These are phyloP conservation scores for Phytopythium delawarense DNA, from an alignment of 352 stramenopile genomes.

Conservation along the genomic window DNA sequence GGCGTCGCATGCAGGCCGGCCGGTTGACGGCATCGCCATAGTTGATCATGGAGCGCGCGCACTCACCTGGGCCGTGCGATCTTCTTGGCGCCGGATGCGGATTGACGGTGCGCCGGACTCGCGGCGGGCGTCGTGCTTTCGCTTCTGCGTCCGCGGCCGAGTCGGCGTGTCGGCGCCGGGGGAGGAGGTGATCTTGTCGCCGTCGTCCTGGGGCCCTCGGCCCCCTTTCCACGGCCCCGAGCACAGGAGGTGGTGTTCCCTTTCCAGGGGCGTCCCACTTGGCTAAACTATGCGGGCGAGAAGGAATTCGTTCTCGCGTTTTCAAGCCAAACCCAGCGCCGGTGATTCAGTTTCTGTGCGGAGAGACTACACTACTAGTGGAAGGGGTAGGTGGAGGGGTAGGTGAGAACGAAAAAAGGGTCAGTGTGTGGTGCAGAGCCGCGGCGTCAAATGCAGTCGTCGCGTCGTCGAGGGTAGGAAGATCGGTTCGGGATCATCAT, in stretches of 20 bases:
- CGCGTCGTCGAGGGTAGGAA: conserved; percentile 9
- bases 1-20: neutral
- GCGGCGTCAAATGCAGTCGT: neutral
- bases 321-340: conserved; percentile 5
- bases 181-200: conserved; percentile 7
- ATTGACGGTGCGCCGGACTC: neutral
- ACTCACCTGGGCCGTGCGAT: neutral
- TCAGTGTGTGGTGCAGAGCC: neutral
- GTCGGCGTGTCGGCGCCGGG: neutral
- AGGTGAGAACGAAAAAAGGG: conserved; percentile 6
- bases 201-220: neutral
- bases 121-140: neutral
- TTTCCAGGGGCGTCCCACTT: neutral
- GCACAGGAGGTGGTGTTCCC: neutral
- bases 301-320: neutral
- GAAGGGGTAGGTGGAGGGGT: conserved; percentile 6
- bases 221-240: neutral
- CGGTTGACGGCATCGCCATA: no score
- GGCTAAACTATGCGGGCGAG: neutral
- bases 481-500: conserved; percentile 6
- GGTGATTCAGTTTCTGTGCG: conserved; percentile 23
- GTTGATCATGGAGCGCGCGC: neutral
- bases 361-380: conserved; percentile 5
- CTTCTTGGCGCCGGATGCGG: neutral
- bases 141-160: neutral